These are phyloP conservation scores for Aspergillus ellipticus DNA, from an alignment of 495 filamentous ascomycete genomes.

Conservation along the genomic window DNA sequence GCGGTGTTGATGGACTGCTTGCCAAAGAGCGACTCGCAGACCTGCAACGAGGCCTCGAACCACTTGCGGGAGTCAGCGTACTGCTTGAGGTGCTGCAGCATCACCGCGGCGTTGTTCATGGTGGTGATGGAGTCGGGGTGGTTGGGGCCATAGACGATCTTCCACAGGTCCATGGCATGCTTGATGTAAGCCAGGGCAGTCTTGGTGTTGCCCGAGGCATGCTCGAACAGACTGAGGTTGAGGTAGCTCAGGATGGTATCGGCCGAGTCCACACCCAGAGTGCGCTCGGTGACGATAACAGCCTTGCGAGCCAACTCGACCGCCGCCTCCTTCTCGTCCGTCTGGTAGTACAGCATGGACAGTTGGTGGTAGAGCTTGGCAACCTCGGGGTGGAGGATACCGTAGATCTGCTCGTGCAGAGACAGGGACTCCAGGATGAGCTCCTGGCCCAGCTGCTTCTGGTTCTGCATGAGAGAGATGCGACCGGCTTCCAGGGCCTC, in stretches of 20 bases:
- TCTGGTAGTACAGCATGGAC: conserved; percentile 90
- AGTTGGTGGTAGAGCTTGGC: conserved; percentile 91
- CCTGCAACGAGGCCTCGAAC: conserved; percentile 87
- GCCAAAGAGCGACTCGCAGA: conserved; percentile 86
- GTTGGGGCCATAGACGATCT: conserved; percentile 87
- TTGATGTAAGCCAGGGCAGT: conserved; percentile 78
- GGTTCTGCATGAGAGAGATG: conserved; percentile 88
- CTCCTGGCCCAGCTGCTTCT: conserved; percentile 95
- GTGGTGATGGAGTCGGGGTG: conserved; percentile 98
- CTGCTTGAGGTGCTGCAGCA: conserved; percentile 90
- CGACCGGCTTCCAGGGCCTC: conserved; percentile 94
- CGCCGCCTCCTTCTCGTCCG: conserved; percentile 92
- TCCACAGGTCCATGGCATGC: conserved; percentile 94
- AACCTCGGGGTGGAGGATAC: conserved; percentile 94
- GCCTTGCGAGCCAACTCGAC: conserved; percentile 95
- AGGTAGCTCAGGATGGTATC: conserved; percentile 94
- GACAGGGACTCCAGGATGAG: conserved; percentile 92
- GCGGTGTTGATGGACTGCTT: conserved; percentile 85
- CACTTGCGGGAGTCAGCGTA: conserved; percentile 90
- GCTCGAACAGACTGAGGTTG: conserved; percentile 93
- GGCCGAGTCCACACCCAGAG: conserved; percentile 85
- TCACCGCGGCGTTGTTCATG: conserved; percentile 97
- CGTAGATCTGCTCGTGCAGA: conserved; percentile 98
- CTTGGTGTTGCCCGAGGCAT: conserved; percentile 83
- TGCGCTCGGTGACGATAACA: conserved; percentile 92